phyloP scores from a whole-genome alignment of 768 basidiomycete species.

The Termitomyces sp. region DNA sequence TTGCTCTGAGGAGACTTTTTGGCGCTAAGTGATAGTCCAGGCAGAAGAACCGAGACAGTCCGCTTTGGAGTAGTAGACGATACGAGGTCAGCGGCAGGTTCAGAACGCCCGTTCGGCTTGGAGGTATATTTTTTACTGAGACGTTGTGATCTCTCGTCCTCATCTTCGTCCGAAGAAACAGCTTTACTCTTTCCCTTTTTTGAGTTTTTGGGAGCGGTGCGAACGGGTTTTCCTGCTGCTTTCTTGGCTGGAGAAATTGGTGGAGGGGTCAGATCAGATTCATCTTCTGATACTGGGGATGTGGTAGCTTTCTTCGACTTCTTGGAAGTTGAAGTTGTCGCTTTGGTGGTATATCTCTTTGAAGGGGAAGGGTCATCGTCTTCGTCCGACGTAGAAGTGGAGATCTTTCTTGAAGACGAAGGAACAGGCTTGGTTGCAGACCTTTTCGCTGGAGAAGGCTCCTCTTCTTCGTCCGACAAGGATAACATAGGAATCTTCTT shows the following conservation, averaged over 20 bases:
- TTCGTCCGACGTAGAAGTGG: not conserved
- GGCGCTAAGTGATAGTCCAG: slow-evolving; percentile 9
- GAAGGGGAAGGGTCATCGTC: not conserved
- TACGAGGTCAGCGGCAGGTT: not conserved
- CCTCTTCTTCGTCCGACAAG: slow-evolving; percentile 8
- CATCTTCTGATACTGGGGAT: not conserved
- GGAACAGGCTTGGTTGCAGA: not conserved
- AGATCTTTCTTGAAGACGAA: not conserved
- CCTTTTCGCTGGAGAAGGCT: not conserved
- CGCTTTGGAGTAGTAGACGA: slow-evolving; percentile 15
- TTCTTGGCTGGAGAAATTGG: not conserved
- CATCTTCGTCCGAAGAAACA: not conserved
- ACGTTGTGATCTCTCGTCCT: not conserved
- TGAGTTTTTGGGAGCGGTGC: not conserved
- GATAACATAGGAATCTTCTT: not conserved
- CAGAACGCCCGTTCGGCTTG: not conserved
- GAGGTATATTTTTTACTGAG: not conserved
- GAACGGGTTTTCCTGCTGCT: not conserved
- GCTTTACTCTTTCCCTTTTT: slow-evolving; percentile 2
- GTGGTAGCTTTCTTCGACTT: not conserved
- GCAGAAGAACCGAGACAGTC: slow-evolving; percentile 16
- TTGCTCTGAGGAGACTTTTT: slow-evolving; percentile 5
- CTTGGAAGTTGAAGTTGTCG: not conserved
- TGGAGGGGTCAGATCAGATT: not conserved
- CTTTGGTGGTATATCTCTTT: not conserved